phyloP scores from a whole-genome alignment of 495 filamentous ascomycete genomes.

The Cladorrhinum samala region DNA sequence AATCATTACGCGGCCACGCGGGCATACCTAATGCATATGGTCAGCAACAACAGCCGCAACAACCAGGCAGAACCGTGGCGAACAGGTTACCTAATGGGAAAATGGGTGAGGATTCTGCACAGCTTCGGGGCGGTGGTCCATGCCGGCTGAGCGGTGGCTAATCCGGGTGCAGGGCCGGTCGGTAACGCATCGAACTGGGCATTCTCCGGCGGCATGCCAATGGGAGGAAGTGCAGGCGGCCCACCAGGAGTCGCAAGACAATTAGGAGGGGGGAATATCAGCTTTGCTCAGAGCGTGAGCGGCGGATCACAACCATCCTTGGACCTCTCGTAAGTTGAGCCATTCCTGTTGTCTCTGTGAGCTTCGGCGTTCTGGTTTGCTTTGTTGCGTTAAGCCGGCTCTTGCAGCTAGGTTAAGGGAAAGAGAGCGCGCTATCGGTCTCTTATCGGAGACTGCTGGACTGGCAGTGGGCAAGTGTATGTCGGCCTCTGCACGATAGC shows the following conservation, averaged over 20 bases:
- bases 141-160: conserved; percentile 16
- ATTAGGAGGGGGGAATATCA: conserved; percentile 57
- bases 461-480: neutral
- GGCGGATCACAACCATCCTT: conserved; percentile 65
- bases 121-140: neutral
- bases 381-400: neutral
- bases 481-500: too few species aligned
- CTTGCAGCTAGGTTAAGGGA: neutral
- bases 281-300: conserved; percentile 77
- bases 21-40: conserved; percentile 63
- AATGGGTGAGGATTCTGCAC: conserved; percentile 50
- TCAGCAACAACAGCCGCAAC: conserved; percentile 52
- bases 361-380: neutral
- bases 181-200: conserved; percentile 68
- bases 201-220: conserved; percentile 60
- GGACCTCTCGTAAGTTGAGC: conserved; percentile 76
- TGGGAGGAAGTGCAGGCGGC: conserved; percentile 59
- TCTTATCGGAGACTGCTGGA: neutral
- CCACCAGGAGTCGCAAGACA: conserved; percentile 37
- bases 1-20: neutral
- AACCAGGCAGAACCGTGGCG: conserved; percentile 58
- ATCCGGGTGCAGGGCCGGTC: conserved; percentile 33
- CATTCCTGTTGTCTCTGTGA: neutral
- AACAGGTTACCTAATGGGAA: conserved; percentile 69
- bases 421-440: neutral